Base-by-base conservation (phyloP, 140 eudicot genomes). In the Artemisia princeps region DNA sequence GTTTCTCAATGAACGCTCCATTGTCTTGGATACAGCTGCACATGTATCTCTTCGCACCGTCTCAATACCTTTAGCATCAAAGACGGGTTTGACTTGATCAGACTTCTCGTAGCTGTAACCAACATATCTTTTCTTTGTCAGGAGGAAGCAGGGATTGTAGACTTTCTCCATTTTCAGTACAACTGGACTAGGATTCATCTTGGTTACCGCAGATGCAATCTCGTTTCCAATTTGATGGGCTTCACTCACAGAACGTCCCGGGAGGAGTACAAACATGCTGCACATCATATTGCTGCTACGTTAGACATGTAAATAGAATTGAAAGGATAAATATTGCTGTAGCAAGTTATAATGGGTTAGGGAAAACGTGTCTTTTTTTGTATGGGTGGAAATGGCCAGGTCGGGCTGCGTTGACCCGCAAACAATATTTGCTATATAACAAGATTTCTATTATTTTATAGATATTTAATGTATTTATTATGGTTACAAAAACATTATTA, bases 61-160 rank as follows among this genome's bases (percentile, higher is more conserved):
- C 84, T 92, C 98, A 63, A 86, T 86, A 60, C 96, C 98, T 84
- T 92, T 92, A 69, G 98, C 98, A 84, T 92, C 98, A 79, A 88
- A 92, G 22, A 70, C 53, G 3, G 98, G 96, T 64, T 78, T 77
- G 55, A 69, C 73, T 80, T 92, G 98, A 54, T 79, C 84, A 59
- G 82, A 84, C 76, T 77, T 88, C 78, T 92, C 98, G 50, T 85
- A 92, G 66, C 98, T 92, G 65, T 92, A 92, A 24, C 98, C 95
- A 10, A 92, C 98, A 73, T 92, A 92, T 53, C 98, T 83, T 81
- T 92, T 92, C 75, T 92, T 92, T 12, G 98, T 88, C 56, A 92
- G 88, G 71, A 92, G 96, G 73, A 92, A 92, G 76, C 98, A 92
- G 0, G 98, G 86, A 56, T 80, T 84, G 69, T 92, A 92, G 60